Percentiles rank a stretch among this genome's conserved stretches.
phyloP scores from a whole-genome alignment of 2,329 filamentous ascomycete genomes.

The Fusarium foetens region DNA sequence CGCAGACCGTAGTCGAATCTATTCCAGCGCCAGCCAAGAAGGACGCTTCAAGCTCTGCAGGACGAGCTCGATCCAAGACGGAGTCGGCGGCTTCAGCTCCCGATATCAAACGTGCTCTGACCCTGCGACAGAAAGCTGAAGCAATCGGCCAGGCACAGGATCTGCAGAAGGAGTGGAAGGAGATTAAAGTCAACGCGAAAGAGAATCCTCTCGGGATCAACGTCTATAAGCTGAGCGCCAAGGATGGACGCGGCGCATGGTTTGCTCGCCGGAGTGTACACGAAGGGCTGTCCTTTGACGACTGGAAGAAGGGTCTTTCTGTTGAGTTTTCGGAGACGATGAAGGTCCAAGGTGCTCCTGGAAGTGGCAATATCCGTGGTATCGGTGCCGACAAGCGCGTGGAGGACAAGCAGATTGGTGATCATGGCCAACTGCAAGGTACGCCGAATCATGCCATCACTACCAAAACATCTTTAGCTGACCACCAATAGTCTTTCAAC shows the following conservation, averaged over 20 bases:
- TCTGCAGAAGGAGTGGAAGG: conserved; percentile 88
- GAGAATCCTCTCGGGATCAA: conserved; percentile 81
- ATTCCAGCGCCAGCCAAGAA: conserved; percentile 63
- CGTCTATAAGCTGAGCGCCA: conserved; percentile 81
- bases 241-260: conserved; percentile 88
- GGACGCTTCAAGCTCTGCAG: conserved; percentile 56
- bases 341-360: conserved; percentile 74
- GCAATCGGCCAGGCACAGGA: conserved; percentile 60
- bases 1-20: conserved; percentile 79
- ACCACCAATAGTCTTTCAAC: conserved; percentile 74
- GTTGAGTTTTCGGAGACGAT: conserved; percentile 84
- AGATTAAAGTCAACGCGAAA: conserved; percentile 75
- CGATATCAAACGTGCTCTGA: conserved; percentile 61
- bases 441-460: conserved; percentile 20
- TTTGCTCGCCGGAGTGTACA: conserved; percentile 89
- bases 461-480: conserved; percentile 17
- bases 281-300: conserved; percentile 77
- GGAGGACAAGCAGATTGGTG: conserved; percentile 68
- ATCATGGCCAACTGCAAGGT: conserved; percentile 72
- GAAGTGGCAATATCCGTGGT: conserved; percentile 81
- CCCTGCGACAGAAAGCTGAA: conserved; percentile 54
- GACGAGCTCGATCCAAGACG: conserved; percentile 64
- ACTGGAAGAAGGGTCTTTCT: conserved; percentile 80
- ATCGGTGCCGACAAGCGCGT: conserved; percentile 83
- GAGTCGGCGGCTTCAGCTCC: conserved; percentile 63